Conservation (phyloP, 2,329 filamentous ascomycete genomes). For the Fusarium robinianum region DNA sequence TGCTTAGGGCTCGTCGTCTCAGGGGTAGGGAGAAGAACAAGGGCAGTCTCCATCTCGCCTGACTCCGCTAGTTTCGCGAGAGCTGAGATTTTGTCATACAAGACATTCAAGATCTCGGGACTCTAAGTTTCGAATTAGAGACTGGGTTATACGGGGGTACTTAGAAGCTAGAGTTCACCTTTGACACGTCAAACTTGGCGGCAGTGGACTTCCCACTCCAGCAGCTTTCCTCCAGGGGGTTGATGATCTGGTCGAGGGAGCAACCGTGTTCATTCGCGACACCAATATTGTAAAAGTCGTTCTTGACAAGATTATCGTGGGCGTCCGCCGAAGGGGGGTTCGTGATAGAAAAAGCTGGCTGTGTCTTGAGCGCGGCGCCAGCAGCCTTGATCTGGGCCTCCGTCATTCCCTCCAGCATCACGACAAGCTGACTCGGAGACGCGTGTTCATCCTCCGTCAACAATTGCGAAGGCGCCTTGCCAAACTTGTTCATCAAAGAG, state of each 20-base stretch:
- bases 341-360: conserved; percentile 54
- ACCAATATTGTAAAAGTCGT: conserved; percentile 48
- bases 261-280: conserved; percentile 45
- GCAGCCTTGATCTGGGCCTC: conserved; percentile 51
- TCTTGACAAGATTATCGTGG: conserved; percentile 48
- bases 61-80: conserved; percentile 51
- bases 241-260: conserved; percentile 45
- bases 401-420: conserved; percentile 62
- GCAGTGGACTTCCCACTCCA: conserved; percentile 51
- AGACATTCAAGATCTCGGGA: conserved; percentile 46
- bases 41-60: conserved; percentile 59
- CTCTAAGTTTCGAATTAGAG: conserved; percentile 42
- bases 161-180: conserved; percentile 42
- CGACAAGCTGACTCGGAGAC: conserved; percentile 58
- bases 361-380: conserved; percentile 42
- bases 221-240: conserved; percentile 50
- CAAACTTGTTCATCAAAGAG: conserved; percentile 63
- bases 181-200: conserved; percentile 49
- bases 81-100: conserved; percentile 51
- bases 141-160: background rate
- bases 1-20: conserved; percentile 43
- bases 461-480: conserved; percentile 55
- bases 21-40: conserved; percentile 59
- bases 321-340: conserved; percentile 51
- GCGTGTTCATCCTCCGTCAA: conserved; percentile 48